Evolutionary conservation across 1,284 basidiomycete genomes (phyloP).

Genomic region (Pascua guehoae): DNA sequence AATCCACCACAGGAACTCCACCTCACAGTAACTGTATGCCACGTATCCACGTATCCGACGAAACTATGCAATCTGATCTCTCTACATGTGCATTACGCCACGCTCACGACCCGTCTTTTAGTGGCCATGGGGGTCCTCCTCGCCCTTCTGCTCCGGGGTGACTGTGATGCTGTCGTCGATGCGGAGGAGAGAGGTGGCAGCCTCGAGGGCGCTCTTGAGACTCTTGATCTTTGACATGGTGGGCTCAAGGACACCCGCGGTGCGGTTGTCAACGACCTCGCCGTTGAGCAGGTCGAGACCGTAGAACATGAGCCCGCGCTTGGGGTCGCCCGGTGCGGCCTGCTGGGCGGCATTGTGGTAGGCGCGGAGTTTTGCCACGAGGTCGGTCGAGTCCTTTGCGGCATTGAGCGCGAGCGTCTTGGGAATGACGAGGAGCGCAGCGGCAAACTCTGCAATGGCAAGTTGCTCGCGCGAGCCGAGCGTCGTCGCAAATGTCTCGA

Average conservation of each 20-base stretch:
- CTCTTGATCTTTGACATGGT: constrained; percentile 96
- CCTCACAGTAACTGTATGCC: no score
- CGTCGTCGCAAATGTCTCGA: constrained; percentile 99
- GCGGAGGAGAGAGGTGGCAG: constrained; percentile 87
- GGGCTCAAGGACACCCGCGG: constrained; percentile 91
- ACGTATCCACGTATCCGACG: no score
- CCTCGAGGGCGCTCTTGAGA: constrained; percentile 94
- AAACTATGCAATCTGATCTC: no score
- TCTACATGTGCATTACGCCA: no score
- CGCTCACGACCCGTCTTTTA: background rate
- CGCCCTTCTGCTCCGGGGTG: constrained; percentile 64
- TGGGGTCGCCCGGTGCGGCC: constrained; percentile 84
- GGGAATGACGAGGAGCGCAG: constrained; percentile 87
- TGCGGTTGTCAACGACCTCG: constrained; percentile 89
- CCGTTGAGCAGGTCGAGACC: constrained; percentile 93
- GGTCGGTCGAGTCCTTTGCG: constrained; percentile 95
- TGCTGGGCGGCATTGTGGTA: constrained; percentile 98
- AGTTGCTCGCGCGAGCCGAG: constrained; percentile 95
- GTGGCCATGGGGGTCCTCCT: constrained; percentile 63
- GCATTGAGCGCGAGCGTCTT: constrained; percentile 98
- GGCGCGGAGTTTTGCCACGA: constrained; percentile 93
- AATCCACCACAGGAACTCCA: no score
- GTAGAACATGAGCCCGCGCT: constrained; percentile 89
- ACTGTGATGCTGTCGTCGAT: constrained; percentile 73
- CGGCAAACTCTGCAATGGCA: constrained; percentile 96